Evolutionary conservation across 2,329 filamentous ascomycete genomes (phyloP).

Genomic region (Coleophoma eucalyptorum): DNA sequence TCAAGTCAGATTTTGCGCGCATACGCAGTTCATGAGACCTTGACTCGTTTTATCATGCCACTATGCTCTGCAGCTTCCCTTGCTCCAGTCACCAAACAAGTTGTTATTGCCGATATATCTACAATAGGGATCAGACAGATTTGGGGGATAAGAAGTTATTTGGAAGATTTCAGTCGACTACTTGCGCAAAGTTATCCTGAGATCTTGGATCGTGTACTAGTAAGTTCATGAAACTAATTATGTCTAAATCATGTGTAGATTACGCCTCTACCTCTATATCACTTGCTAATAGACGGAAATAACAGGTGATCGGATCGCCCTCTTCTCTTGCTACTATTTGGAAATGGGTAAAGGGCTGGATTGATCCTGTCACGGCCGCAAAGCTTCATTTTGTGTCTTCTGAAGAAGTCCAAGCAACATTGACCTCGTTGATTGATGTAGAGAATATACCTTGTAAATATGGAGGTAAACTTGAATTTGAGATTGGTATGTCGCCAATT

Average conservation of each 20-base stretch:
- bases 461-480: neutral
- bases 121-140: neutral
- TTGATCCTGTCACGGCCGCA: neutral
- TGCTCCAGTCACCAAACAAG: neutral
- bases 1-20: neutral
- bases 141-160: neutral
- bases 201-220: neutral
- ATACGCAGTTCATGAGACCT: neutral
- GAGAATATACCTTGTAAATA: neutral
- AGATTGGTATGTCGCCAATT: neutral
- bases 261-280: too few species aligned
- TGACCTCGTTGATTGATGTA: neutral
- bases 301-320: neutral
- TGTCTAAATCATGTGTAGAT: too few species aligned
- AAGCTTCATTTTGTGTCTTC: neutral
- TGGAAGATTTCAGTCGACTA: neutral
- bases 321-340: neutral
- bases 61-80: neutral
- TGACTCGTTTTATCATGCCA: neutral
- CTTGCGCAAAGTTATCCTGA: neutral
- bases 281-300: neutral
- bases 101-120: neutral
- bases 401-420: neutral
- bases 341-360: neutral
- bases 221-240: neutral